These are phyloP conservation scores for Thalia dealbata DNA, from an alignment of 176 grass and related monocot genomes.

Conservation along the genomic window DNA sequence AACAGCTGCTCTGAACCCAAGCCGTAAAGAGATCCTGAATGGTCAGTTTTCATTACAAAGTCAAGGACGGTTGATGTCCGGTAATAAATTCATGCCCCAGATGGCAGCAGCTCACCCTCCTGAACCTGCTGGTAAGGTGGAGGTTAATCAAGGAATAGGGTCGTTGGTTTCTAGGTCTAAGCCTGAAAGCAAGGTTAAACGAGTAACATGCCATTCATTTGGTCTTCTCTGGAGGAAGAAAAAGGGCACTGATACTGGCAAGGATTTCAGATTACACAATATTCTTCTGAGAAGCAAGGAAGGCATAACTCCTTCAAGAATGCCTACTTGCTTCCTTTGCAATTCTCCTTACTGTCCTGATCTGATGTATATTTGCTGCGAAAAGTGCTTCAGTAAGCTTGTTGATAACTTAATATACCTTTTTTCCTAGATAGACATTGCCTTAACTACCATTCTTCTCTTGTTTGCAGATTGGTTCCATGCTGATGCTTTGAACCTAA, in stretches of 20 bases:
- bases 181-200: constrained; percentile 35
- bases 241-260: constrained; percentile 32
- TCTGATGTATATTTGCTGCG: constrained; percentile 69
- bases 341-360: constrained; percentile 47
- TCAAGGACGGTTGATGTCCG: background rate
- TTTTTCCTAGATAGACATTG: constrained; percentile 16
- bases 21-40: constrained; percentile 4
- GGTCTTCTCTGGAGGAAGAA: constrained; percentile 78
- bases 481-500: constrained; percentile 72
- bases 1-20: constrained; percentile 17
- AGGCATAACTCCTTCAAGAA: constrained; percentile 28
- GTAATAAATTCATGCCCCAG: background rate
- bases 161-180: constrained; percentile 25
- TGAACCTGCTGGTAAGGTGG: constrained; percentile 18
- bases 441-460: constrained; percentile 4
- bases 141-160: constrained; percentile 30
- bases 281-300: constrained; percentile 67
- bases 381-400: constrained; percentile 68
- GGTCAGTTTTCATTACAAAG: constrained; percentile 16
- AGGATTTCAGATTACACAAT: constrained; percentile 58
- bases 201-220: constrained; percentile 29
- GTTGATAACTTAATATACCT: constrained; percentile 19
- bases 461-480: constrained; percentile 80
- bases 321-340: constrained; percentile 71
- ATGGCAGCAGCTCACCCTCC: background rate